These are phyloP conservation scores for Lodderomyces orthopsilosis DNA, from an alignment of 1,139 yeast species.

Conservation along the genomic window DNA sequence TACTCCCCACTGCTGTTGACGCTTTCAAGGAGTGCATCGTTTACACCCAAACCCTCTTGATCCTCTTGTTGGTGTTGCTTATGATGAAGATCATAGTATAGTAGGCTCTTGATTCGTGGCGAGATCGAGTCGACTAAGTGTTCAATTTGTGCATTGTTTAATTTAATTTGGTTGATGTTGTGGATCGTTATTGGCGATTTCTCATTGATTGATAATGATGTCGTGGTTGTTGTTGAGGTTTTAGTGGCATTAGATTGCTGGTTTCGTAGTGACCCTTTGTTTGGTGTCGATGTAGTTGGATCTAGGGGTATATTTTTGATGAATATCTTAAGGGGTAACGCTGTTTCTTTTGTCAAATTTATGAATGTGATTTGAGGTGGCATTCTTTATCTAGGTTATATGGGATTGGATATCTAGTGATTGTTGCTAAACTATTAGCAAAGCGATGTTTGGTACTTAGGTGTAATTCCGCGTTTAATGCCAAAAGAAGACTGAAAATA, in stretches of 20 bases:
- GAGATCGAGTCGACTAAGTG: constrained; percentile 4
- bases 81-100: constrained; percentile 3
- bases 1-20: neutral
- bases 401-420: too few relatives aligned
- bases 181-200: constrained; percentile 13
- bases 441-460: too few relatives aligned
- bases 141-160: constrained; percentile 3
- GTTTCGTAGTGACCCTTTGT: neutral
- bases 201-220: constrained; percentile 13
- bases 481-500: too few relatives aligned
- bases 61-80: neutral
- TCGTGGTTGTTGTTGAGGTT: neutral
- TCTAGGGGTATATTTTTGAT: constrained; percentile 6
- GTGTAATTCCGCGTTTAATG: too few relatives aligned
- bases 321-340: constrained; percentile 14
- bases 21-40: neutral
- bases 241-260: neutral
- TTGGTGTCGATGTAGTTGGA: neutral
- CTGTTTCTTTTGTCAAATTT: constrained; percentile 7
- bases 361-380: constrained; percentile 17
- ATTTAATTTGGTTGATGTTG: constrained; percentile 10
- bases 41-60: neutral
- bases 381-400: too few relatives aligned
- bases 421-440: too few relatives aligned
- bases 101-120: constrained; percentile 5